phyloP scores from a whole-genome alignment of 2,329 filamentous ascomycete genomes.

The Botrytis squamosa region DNA sequence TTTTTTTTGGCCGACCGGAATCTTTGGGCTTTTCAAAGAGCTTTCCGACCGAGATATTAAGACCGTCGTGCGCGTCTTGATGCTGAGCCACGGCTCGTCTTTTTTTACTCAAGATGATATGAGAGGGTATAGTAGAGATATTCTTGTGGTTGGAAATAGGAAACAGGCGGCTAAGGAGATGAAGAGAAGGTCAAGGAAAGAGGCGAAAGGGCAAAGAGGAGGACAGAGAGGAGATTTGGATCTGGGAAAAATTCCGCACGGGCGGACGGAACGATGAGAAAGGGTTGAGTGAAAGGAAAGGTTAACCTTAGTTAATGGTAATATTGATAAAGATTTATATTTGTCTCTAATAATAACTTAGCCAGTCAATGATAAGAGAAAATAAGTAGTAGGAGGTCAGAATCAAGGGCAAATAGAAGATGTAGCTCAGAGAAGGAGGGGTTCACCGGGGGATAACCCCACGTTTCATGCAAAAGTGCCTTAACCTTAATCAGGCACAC shows the following conservation, averaged over 20 bases:
- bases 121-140: background rate
- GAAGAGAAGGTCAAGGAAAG: background rate
- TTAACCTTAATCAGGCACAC: conserved; percentile 10
- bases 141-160: background rate
- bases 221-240: background rate
- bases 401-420: background rate
- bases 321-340: background rate
- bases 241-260: background rate
- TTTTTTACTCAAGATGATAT: background rate
- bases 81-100: background rate
- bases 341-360: background rate
- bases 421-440: background rate
- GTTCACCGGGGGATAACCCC: background rate
- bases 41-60: background rate
- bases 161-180: background rate
- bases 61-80: background rate
- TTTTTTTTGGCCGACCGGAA: background rate
- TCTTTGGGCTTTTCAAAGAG: background rate
- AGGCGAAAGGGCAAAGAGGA: background rate
- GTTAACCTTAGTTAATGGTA: background rate
- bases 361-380: background rate
- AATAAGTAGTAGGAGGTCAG: background rate
- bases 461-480: conserved; percentile 2
- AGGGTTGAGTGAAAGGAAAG: background rate
- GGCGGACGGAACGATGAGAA: background rate